Evolutionary conservation across 1,139 yeast species (phyloP).

Genomic region (Saccharomycopsis hybrid): DNA sequence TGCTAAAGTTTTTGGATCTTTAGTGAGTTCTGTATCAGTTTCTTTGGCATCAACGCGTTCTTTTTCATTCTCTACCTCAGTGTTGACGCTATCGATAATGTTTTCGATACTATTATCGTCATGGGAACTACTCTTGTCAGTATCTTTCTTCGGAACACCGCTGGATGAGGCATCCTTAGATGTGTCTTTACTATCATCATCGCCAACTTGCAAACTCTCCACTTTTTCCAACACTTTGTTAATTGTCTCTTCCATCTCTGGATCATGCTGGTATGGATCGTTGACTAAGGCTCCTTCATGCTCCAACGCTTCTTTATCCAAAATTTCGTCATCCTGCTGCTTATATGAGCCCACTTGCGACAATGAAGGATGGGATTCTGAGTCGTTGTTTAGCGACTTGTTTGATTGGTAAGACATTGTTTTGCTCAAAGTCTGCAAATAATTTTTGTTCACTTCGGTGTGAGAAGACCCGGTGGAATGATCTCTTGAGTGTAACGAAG

Average conservation of each 20-base stretch:
- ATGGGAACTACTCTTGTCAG: no score
- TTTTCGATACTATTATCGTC: slow-evolving; percentile 17
- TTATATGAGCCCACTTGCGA: slow-evolving; percentile 14
- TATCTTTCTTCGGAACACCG: no score
- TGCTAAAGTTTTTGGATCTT: no score
- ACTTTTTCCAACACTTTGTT: slow-evolving; percentile 23
- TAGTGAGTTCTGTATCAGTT: no score
- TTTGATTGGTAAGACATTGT: slow-evolving; percentile 50
- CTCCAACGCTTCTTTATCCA: slow-evolving; percentile 25
- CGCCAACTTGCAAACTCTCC: slow-evolving; percentile 12
- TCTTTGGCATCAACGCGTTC: slow-evolving; percentile 2
- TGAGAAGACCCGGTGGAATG: slow-evolving; percentile 3
- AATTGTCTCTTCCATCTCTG: slow-evolving; percentile 18
- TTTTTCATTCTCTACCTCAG: slow-evolving; percentile 12
- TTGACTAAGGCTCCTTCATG: slow-evolving; percentile 32
- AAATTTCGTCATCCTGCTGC: slow-evolving; percentile 10
- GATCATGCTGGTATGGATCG: slow-evolving; percentile 23
- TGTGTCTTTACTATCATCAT: no score
- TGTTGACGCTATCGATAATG: slow-evolving; percentile 19
- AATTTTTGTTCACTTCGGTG: slow-evolving; percentile 13
- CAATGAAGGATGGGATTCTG: no score
- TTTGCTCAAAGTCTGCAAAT: slow-evolving; percentile 17
- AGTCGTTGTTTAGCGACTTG: no score
- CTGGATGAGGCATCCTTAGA: no score
- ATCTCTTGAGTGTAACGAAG: not conserved